Conservation (phyloP, 2,329 filamentous ascomycete species). For the Bertia moriformis region DNA sequence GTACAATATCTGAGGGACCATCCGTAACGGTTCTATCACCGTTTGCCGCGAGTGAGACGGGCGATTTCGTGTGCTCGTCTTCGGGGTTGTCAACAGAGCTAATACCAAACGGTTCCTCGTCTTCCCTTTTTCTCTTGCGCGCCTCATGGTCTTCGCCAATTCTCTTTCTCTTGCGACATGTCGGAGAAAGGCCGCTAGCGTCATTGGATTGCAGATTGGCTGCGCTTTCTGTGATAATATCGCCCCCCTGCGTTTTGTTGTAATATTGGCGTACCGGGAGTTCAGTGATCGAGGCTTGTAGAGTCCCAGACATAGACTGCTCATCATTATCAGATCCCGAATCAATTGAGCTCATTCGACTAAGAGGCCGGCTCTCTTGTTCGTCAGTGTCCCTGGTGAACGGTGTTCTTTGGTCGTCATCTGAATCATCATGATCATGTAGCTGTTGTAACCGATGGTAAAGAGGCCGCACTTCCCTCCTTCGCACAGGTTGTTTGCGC, state of each 20-base stretch:
- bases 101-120: constrained; percentile 27
- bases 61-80: no score
- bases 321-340: constrained; percentile 34
- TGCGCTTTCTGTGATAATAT: constrained; percentile 78
- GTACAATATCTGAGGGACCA: no score
- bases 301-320: constrained; percentile 31
- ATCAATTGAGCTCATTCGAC: constrained; percentile 54
- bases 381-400: constrained; percentile 69
- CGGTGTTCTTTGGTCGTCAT: constrained; percentile 61
- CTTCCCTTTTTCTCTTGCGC: constrained; percentile 51
- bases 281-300: neutral
- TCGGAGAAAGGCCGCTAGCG: constrained; percentile 94
- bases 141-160: constrained; percentile 82
- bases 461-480: constrained; percentile 60
- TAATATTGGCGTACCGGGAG: no score
- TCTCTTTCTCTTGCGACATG: constrained; percentile 91
- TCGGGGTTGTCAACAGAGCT: neutral
- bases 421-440: constrained; percentile 72
- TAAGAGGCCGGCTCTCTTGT: constrained; percentile 66
- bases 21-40: neutral
- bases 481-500: constrained; percentile 44
- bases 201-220: constrained; percentile 94
- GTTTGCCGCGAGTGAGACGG: neutral
- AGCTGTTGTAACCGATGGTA: constrained; percentile 66
- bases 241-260: constrained; percentile 45